phyloP scores from a whole-genome alignment of 2,329 filamentous ascomycete species.

The Calonectria pseudoturangicola region DNA sequence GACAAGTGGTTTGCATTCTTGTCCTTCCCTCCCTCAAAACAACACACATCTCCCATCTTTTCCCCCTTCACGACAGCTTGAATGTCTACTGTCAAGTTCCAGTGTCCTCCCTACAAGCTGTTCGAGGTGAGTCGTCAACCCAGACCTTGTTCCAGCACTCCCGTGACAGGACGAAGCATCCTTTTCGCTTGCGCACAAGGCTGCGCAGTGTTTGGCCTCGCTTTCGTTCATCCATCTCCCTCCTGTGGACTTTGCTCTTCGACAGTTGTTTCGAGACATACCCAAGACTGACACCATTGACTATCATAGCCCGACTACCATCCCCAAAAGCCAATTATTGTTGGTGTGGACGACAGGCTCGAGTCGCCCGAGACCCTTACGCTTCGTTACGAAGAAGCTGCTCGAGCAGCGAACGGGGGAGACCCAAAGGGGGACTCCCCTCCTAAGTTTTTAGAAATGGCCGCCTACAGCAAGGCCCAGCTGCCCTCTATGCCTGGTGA shows the following conservation, averaged over 20 bases:
- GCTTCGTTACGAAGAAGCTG: slow-evolving; percentile 74
- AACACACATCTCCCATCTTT: slow-evolving; percentile 59
- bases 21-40: slow-evolving; percentile 53
- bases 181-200: slow-evolving; percentile 44
- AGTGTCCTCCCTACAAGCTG: slow-evolving; percentile 73
- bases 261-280: slow-evolving; percentile 47
- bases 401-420: slow-evolving; percentile 71
- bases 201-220: slow-evolving; percentile 41
- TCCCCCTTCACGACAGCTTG: slow-evolving; percentile 66
- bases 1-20: slow-evolving; percentile 63
- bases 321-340: slow-evolving; percentile 73
- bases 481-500: slow-evolving; percentile 87
- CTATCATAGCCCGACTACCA: slow-evolving; percentile 69
- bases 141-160: slow-evolving; percentile 58
- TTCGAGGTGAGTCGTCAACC: slow-evolving; percentile 73
- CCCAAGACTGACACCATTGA: slow-evolving; percentile 52
- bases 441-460: slow-evolving; percentile 63
- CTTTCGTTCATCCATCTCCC: slow-evolving; percentile 37
- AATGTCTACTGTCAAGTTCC: slow-evolving; percentile 76
- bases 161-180: slow-evolving; percentile 48
- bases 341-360: slow-evolving; percentile 72
- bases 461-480: slow-evolving; percentile 83
- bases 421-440: slow-evolving; percentile 74
- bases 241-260: slow-evolving; percentile 42
- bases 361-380: slow-evolving; percentile 75